Conservation (phyloP, 164 flowering plant genomes). For the Magnolia sinica region DNA sequence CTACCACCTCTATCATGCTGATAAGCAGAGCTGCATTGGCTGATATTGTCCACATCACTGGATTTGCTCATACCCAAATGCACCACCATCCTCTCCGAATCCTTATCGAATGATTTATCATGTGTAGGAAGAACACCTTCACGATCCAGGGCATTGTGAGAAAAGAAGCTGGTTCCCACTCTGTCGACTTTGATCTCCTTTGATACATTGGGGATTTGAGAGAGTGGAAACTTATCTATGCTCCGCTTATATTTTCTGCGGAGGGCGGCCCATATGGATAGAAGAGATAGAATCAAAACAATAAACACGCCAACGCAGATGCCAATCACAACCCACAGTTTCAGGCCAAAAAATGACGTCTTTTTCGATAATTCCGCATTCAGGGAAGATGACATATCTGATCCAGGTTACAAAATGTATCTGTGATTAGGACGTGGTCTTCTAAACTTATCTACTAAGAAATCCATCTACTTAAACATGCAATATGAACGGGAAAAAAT, state of each 20-base stretch:
- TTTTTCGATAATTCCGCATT: slow-evolving; percentile 46
- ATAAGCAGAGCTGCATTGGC: slow-evolving; percentile 70
- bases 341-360: slow-evolving; percentile 49
- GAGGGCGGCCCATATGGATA: slow-evolving; percentile 56
- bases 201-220: slow-evolving; percentile 66
- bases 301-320: slow-evolving; percentile 62
- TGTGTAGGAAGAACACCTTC: slow-evolving; percentile 40
- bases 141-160: slow-evolving; percentile 37
- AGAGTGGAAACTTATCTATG: slow-evolving; percentile 35
- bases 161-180: slow-evolving; percentile 28
- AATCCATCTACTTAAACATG: background rate
- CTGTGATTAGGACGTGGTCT: background rate
- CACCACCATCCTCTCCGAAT: slow-evolving; percentile 56
- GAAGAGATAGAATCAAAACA: slow-evolving; percentile 51
- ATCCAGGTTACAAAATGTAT: slow-evolving; percentile 7
- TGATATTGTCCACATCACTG: slow-evolving; percentile 62
- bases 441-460: background rate
- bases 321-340: slow-evolving; percentile 76
- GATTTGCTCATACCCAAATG: slow-evolving; percentile 69
- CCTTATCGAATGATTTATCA: slow-evolving; percentile 46
- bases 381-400: slow-evolving; percentile 55
- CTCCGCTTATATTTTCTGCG: slow-evolving; percentile 56
- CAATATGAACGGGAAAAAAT: background rate
- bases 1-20: slow-evolving; percentile 62
- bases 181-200: slow-evolving; percentile 79